Percentiles rank a stretch among this genome's conserved stretches.
phyloP scores from a whole-genome alignment of 2,329 filamentous ascomycete species.

The Coniochaeta prunicola region DNA sequence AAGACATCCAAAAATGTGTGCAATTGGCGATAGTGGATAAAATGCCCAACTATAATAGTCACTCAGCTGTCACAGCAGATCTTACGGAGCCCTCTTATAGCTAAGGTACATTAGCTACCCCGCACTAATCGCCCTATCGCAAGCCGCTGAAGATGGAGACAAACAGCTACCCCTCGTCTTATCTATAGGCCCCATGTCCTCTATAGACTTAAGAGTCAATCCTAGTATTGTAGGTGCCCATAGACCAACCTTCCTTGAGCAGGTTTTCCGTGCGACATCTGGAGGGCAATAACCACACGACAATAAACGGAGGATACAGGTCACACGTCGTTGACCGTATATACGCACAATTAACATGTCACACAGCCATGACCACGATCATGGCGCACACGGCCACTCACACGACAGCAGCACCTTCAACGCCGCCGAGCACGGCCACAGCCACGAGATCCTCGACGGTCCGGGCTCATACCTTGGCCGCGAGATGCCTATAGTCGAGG shows the following conservation, averaged over 20 bases:
- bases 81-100: neutral
- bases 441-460: constrained; percentile 89
- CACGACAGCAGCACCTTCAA: constrained; percentile 36
- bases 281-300: neutral
- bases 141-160: neutral
- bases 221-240: too few species aligned
- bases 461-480: constrained; percentile 84
- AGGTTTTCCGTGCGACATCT: neutral
- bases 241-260: neutral
- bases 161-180: neutral
- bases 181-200: neutral
- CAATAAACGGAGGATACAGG: neutral
- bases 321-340: neutral
- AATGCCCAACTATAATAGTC: too few species aligned
- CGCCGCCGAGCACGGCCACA: constrained; percentile 78
- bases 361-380: constrained; percentile 8
- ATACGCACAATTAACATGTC: constrained; percentile 6
- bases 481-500: constrained; percentile 90
- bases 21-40: too few species aligned
- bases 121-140: neutral
- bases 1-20: neutral
- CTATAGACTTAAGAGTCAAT: too few species aligned
- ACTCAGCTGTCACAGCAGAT: neutral
- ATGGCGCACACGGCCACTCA: constrained; percentile 40
- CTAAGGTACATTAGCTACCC: neutral